Evolutionary conservation across 176 grass and related monocot species (phyloP).

Genomic region (Avena sativa): DNA sequence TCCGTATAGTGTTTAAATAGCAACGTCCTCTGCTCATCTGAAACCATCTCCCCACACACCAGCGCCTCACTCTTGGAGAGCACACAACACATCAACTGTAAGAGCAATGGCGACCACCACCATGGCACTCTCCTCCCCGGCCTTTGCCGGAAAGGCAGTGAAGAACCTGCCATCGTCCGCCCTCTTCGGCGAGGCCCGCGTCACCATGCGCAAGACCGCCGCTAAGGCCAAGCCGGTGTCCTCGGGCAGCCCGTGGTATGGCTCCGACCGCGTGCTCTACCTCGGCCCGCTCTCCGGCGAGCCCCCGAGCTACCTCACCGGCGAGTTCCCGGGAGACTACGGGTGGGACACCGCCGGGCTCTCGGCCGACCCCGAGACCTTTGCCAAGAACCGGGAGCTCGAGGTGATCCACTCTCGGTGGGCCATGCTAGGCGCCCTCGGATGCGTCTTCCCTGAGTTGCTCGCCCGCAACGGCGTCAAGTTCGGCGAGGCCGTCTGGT

Average conservation of each 20-base stretch:
- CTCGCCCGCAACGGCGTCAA: slow-evolving; percentile 67
- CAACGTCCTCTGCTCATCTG: too few species aligned
- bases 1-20: too few species aligned
- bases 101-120: slow-evolving; percentile 49
- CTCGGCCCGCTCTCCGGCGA: slow-evolving; percentile 49
- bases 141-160: slow-evolving; percentile 60
- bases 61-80: background rate
- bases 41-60: background rate
- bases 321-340: slow-evolving; percentile 91
- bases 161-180: slow-evolving; percentile 38
- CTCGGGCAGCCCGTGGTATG: slow-evolving; percentile 84
- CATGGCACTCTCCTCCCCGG: slow-evolving; percentile 70
- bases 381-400: slow-evolving; percentile 86
- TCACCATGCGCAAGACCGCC: slow-evolving; percentile 72
- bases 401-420: slow-evolving; percentile 89
- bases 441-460: slow-evolving; percentile 54
- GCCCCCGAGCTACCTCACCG: slow-evolving; percentile 79
- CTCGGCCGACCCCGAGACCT: slow-evolving; percentile 80
- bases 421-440: slow-evolving; percentile 88
- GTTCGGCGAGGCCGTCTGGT: slow-evolving; percentile 83
- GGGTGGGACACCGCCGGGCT: slow-evolving; percentile 87
- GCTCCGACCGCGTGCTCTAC: slow-evolving; percentile 67
- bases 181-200: slow-evolving; percentile 44
- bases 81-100: background rate
- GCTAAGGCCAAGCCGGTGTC: slow-evolving; percentile 50